phyloP scores from a whole-genome alignment of 768 basidiomycete species.

The Lactifluus volemus region DNA sequence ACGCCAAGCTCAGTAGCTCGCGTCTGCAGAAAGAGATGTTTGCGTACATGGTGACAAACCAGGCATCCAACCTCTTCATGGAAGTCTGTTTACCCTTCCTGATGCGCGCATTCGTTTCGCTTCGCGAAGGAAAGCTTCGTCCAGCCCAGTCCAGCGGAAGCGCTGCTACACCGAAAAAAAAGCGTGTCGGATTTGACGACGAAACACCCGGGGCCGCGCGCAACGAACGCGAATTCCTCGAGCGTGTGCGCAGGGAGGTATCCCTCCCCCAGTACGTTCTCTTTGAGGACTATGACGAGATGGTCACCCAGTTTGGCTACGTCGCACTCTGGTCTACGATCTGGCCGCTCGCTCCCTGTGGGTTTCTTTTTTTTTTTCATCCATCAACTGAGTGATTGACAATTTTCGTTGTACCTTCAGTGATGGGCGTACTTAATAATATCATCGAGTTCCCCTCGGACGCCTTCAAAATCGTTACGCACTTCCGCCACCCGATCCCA shows the following conservation, averaged over 20 bases:
- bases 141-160: slow-evolving; percentile 12
- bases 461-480: slow-evolving; percentile 89
- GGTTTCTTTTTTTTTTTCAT: slow-evolving; percentile 17
- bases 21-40: slow-evolving; percentile 89
- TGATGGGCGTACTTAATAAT: slow-evolving; percentile 88
- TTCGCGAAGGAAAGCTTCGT: slow-evolving; percentile 31
- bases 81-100: slow-evolving; percentile 81
- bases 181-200: slow-evolving; percentile 66
- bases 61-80: slow-evolving; percentile 64
- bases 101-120: slow-evolving; percentile 45
- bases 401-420: slow-evolving; percentile 20
- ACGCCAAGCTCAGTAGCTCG: slow-evolving; percentile 52
- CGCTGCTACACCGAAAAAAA: slow-evolving; percentile 36
- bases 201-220: slow-evolving; percentile 43
- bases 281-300: slow-evolving; percentile 89
- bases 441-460: slow-evolving; percentile 87
- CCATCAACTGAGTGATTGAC: not conserved
- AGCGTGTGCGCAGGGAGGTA: slow-evolving; percentile 67
- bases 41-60: slow-evolving; percentile 85
- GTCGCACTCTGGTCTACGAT: slow-evolving; percentile 88
- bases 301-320: slow-evolving; percentile 95
- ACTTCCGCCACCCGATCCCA: slow-evolving; percentile 78
- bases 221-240: slow-evolving; percentile 70
- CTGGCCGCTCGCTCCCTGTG: slow-evolving; percentile 84
- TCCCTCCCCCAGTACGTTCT: slow-evolving; percentile 72